Conservation (phyloP, 2,329 filamentous ascomycete genomes). For the Microdochium bolleyi region DNA sequence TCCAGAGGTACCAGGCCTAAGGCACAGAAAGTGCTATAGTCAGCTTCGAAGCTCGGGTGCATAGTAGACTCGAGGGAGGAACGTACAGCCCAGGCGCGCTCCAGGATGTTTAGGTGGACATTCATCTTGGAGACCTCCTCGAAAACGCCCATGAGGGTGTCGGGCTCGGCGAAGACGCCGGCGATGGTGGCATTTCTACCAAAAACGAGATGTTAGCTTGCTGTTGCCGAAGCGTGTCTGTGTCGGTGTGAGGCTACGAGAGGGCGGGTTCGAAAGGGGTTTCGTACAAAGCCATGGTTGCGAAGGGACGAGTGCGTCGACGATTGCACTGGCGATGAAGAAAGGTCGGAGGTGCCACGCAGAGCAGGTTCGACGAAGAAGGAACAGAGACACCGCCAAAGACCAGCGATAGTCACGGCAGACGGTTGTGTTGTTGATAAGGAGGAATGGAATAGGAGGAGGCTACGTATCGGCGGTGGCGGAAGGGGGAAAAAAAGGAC, state of each 20-base stretch:
- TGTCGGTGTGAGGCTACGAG: not conserved
- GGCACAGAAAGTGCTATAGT: conserved; percentile 5
- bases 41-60: conserved; percentile 1
- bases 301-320: not conserved
- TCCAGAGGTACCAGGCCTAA: conserved; percentile 87
- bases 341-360: not conserved
- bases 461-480: not conserved
- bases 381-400: not conserved
- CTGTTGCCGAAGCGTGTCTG: not conserved
- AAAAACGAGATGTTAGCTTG: conserved; percentile 5
- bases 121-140: conserved; percentile 65
- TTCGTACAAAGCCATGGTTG: not conserved
- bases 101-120: conserved; percentile 76
- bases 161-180: conserved; percentile 36
- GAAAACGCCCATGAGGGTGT: conserved; percentile 48
- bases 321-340: not conserved
- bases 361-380: not conserved
- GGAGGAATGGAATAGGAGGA: not conserved
- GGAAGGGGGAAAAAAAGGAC: not conserved
- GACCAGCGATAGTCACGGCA: not conserved
- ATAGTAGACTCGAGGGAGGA: conserved; percentile 3
- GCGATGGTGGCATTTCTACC: conserved; percentile 42
- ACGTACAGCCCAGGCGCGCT: conserved; percentile 81
- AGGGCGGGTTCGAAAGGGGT: not conserved
- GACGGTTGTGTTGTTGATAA: not conserved